Evolutionary conservation across 2,329 filamentous ascomycete genomes (phyloP).

Genomic region (Penicillium glabrum): DNA sequence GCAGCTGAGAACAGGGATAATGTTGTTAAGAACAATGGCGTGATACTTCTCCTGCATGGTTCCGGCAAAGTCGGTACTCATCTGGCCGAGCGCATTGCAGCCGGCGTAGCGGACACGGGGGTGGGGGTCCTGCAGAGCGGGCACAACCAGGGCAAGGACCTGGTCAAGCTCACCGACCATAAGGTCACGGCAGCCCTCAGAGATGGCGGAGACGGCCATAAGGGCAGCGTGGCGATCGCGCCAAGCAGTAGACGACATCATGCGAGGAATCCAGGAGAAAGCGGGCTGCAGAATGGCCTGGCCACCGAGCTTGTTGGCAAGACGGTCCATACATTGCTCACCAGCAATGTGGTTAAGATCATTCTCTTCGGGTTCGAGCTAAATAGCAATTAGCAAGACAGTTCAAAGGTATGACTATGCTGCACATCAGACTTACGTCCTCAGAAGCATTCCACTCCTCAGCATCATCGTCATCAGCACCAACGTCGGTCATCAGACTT

Average conservation of each 20-base stretch:
- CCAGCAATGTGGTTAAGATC: constrained; percentile 97
- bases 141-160: constrained; percentile 91
- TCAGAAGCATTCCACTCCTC: constrained; percentile 90
- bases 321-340: constrained; percentile 96
- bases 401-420: background rate
- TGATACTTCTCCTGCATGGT: constrained; percentile 98
- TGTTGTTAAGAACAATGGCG: constrained; percentile 78
- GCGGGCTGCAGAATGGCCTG: constrained; percentile 87
- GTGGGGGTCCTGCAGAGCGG: constrained; percentile 83
- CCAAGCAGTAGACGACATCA: constrained; percentile 96
- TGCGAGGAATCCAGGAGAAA: constrained; percentile 93
- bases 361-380: constrained; percentile 93
- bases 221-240: constrained; percentile 92
- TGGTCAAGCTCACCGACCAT: constrained; percentile 95
- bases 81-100: constrained; percentile 97
- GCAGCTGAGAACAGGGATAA: constrained; percentile 88
- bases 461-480: constrained; percentile 90
- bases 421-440: constrained; percentile 61
- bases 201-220: constrained; percentile 98
- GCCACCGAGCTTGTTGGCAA: constrained; percentile 97
- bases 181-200: constrained; percentile 90
- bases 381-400: constrained; percentile 26
- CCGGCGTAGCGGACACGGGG: constrained; percentile 95
- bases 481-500: constrained; percentile 96
- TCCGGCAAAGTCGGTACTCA: constrained; percentile 98